Conservation (phyloP, 2,329 filamentous ascomycete species). For the Colletotrichum liriopes region DNA sequence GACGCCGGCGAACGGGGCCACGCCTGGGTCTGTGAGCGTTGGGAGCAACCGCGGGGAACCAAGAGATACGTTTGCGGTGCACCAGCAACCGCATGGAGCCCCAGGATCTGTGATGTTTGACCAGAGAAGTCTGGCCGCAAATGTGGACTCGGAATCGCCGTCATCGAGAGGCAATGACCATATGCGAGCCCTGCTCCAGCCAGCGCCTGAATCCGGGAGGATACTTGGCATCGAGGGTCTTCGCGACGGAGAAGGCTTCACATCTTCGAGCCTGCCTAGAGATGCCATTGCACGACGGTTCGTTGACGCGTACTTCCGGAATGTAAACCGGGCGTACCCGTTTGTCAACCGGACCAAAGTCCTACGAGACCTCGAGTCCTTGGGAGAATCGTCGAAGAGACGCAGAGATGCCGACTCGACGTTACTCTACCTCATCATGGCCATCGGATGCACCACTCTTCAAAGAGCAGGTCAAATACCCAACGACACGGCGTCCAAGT, state of each 20-base stretch:
- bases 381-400: slow-evolving; percentile 46
- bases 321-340: slow-evolving; percentile 62
- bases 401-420: slow-evolving; percentile 52
- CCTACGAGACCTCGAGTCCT: slow-evolving; percentile 52
- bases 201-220: slow-evolving; percentile 25
- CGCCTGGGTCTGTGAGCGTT: slow-evolving; percentile 30
- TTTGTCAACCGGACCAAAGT: slow-evolving; percentile 58
- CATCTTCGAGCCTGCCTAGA: slow-evolving; percentile 42
- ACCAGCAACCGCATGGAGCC: slow-evolving; percentile 15
- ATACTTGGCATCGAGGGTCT: slow-evolving; percentile 35
- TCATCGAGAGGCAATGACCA: slow-evolving; percentile 32
- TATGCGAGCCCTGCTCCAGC: slow-evolving; percentile 33
- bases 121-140: slow-evolving; percentile 28
- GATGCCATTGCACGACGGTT: slow-evolving; percentile 52
- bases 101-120: slow-evolving; percentile 15
- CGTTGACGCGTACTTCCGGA: slow-evolving; percentile 62
- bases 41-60: slow-evolving; percentile 29
- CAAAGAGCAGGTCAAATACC: slow-evolving; percentile 60
- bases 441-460: slow-evolving; percentile 62
- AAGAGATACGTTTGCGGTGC: slow-evolving; percentile 9
- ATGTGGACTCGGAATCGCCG: slow-evolving; percentile 26
- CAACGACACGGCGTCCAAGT: slow-evolving; percentile 50
- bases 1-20: slow-evolving; percentile 33
- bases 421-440: slow-evolving; percentile 61
- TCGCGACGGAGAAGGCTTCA: slow-evolving; percentile 27